These are phyloP conservation scores for Mycena rebaudengoi DNA, from an alignment of 768 basidiomycete species.

Conservation along the genomic window DNA sequence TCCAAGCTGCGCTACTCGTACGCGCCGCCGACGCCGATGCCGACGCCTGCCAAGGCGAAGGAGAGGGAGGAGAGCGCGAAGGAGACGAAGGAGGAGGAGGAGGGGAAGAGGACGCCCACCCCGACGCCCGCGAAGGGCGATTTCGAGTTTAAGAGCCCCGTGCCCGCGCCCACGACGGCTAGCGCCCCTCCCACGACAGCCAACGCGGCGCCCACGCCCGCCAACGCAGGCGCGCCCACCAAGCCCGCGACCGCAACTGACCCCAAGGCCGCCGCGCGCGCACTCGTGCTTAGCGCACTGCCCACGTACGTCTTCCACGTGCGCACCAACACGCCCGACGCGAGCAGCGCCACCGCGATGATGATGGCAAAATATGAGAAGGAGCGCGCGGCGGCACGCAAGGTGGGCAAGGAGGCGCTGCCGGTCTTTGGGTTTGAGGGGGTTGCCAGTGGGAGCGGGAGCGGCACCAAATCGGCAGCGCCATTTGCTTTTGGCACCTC, in stretches of 20 bases:
- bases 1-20: slow-evolving; percentile 73
- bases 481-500: no score
- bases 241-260: no score
- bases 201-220: background rate
- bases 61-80: slow-evolving; percentile 12
- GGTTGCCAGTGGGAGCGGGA: background rate
- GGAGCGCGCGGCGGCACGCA: slow-evolving; percentile 47
- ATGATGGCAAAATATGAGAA: no score
- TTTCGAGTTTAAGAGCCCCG: no score
- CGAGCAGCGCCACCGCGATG: slow-evolving; percentile 30
- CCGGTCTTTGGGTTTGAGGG: slow-evolving; percentile 52
- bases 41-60: slow-evolving; percentile 20
- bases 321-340: slow-evolving; percentile 29
- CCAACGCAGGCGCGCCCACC: background rate
- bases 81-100: slow-evolving; percentile 24
- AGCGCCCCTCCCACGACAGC: background rate
- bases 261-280: slow-evolving; percentile 42
- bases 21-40: slow-evolving; percentile 36
- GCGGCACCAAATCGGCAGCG: no score
- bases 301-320: slow-evolving; percentile 47
- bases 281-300: slow-evolving; percentile 38
- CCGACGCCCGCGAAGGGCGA: no score
- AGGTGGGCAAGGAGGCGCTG: slow-evolving; percentile 50
- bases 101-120: slow-evolving; percentile 22
- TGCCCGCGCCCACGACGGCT: slow-evolving; percentile 4